phyloP scores from a whole-genome alignment of 169 alveolate genomes.

The Toxoplasma gondii region DNA sequence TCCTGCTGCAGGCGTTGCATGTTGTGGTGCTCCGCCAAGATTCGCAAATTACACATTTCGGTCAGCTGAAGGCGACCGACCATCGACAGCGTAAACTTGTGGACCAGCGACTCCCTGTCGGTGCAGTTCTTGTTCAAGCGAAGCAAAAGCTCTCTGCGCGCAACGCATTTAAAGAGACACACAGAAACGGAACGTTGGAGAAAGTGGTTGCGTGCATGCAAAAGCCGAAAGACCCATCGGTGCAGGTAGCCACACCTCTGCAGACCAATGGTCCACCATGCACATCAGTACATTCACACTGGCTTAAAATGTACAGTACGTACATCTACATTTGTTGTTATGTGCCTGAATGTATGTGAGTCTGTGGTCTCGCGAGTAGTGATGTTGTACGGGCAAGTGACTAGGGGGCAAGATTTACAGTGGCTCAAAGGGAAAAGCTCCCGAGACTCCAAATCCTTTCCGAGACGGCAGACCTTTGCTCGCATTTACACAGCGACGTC shows the following conservation, averaged over 20 bases:
- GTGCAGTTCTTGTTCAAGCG: background rate
- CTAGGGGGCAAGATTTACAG: too few relatives aligned
- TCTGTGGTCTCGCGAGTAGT: too few relatives aligned
- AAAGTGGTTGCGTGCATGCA: background rate
- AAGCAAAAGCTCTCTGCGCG: slow-evolving; percentile 35
- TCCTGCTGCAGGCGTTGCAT: slow-evolving; percentile 52
- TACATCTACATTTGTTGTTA: too few relatives aligned
- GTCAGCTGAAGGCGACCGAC: slow-evolving; percentile 38
- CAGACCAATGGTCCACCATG: background rate
- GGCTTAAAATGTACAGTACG: too few relatives aligned
- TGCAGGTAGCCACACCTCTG: background rate
- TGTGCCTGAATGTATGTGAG: too few relatives aligned
- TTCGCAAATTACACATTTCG: slow-evolving; percentile 2
- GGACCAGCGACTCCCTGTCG: slow-evolving; percentile 7
- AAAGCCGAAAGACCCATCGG: background rate
- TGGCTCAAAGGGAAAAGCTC: too few relatives aligned
- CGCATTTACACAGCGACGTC: too few relatives aligned
- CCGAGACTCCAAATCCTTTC: too few relatives aligned
- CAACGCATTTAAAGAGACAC: background rate
- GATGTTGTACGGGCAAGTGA: too few relatives aligned
- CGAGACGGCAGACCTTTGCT: too few relatives aligned
- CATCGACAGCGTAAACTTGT: slow-evolving; percentile 39
- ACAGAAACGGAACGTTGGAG: background rate
- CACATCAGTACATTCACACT: background rate
- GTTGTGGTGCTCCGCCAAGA: slow-evolving; percentile 42